Percentiles rank a stretch among this genome's conserved stretches.
Conservation (phyloP, 331 rosid species). For the Saraca asoca region DNA sequence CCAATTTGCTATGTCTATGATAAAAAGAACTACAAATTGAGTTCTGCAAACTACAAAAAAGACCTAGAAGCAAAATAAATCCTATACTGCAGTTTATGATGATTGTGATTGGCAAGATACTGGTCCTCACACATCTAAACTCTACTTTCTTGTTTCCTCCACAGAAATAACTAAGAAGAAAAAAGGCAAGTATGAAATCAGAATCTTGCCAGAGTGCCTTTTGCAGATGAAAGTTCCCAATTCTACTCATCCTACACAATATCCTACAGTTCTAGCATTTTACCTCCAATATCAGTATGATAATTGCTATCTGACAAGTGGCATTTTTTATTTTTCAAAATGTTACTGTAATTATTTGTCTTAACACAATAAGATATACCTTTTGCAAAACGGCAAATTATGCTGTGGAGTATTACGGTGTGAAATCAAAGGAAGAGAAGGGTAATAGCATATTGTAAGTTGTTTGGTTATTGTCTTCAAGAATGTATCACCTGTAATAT, state of each 20-base stretch:
- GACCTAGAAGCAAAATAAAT: too few species aligned
- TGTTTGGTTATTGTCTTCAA: not conserved
- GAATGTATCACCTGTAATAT: slow-evolving; percentile 14
- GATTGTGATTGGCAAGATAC: too few species aligned
- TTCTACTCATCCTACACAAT: slow-evolving; percentile 98
- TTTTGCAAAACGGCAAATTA: slow-evolving; percentile 89
- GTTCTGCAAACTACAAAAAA: too few species aligned
- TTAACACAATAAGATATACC: slow-evolving; percentile 79
- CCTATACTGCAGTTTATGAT: too few species aligned
- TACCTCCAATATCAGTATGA: slow-evolving; percentile 19
- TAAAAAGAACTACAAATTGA: too few species aligned
- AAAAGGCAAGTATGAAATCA: too few species aligned
- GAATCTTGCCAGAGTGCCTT: slow-evolving; percentile 87
- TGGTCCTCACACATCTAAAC: too few species aligned
- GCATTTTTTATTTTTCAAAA: slow-evolving; percentile 16
- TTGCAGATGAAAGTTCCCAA: slow-evolving; percentile 99
- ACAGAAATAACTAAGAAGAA: too few species aligned
- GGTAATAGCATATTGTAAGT: slow-evolving; percentile 89
- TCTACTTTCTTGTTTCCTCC: too few species aligned
- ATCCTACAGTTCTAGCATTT: slow-evolving; percentile 56
- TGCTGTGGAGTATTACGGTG: slow-evolving; percentile 96
- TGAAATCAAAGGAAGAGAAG: slow-evolving; percentile 95
- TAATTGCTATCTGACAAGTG: not conserved
- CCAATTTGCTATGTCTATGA: too few species aligned
- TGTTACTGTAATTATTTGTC: slow-evolving; percentile 41